phyloP scores from a whole-genome alignment of 2,329 filamentous ascomycete genomes.

The Arthroderma sp. region DNA sequence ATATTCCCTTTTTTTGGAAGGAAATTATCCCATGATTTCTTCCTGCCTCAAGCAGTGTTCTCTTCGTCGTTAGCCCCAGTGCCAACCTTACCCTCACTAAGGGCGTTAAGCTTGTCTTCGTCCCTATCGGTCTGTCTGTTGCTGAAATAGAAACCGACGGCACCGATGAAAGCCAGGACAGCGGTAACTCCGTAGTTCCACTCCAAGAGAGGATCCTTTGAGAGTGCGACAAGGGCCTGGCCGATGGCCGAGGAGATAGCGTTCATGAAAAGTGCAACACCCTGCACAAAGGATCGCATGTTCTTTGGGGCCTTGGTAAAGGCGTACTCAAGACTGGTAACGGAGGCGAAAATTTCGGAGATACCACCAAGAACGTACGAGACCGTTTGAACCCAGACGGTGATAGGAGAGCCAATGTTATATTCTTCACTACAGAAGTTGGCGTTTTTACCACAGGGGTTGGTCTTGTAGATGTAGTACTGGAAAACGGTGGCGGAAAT shows the following conservation, averaged over 20 bases:
- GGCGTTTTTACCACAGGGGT: slow-evolving; percentile 47
- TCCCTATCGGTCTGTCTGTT: slow-evolving; percentile 52
- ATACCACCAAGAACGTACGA: slow-evolving; percentile 42
- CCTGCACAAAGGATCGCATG: slow-evolving; percentile 64
- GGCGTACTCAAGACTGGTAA: slow-evolving; percentile 59
- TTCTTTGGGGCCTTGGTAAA: slow-evolving; percentile 66
- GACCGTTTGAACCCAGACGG: slow-evolving; percentile 44
- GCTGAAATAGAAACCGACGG: slow-evolving; percentile 53
- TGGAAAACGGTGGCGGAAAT: slow-evolving; percentile 39
- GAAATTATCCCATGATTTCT: too few species aligned
- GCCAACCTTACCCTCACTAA: slow-evolving; percentile 7
- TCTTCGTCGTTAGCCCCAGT: background rate
- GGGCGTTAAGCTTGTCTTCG: slow-evolving; percentile 53
- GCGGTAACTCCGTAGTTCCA: slow-evolving; percentile 60
- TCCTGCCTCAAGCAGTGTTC: background rate
- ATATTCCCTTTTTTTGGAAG: too few species aligned
- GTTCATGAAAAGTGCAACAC: slow-evolving; percentile 56
- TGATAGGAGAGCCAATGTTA: slow-evolving; percentile 43
- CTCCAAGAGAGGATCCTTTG: slow-evolving; percentile 51
- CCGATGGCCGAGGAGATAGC: slow-evolving; percentile 57
- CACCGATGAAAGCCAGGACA: slow-evolving; percentile 49
- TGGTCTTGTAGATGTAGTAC: slow-evolving; percentile 44
- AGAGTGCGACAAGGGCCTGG: slow-evolving; percentile 52
- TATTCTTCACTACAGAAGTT: slow-evolving; percentile 35
- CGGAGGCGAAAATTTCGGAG: slow-evolving; percentile 45